A percentile compares a stretch with the other conserved stretches of the same genome.
Evolutionary conservation across 768 basidiomycete genomes (phyloP).

Genomic region (Pleurotus sapidus): DNA sequence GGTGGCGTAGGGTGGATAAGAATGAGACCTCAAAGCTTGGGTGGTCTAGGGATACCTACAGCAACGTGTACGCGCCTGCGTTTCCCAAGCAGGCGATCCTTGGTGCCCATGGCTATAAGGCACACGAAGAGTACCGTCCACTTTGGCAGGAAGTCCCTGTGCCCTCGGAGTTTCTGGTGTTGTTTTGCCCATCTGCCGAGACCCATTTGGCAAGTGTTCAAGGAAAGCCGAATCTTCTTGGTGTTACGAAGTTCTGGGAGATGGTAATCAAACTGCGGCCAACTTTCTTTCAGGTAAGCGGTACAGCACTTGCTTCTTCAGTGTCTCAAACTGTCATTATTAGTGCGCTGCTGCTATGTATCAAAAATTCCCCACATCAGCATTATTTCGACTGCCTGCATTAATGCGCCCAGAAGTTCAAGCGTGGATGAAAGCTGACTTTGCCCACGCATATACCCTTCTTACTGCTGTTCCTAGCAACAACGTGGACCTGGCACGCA

Average conservation of each 20-base stretch:
- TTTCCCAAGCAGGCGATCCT: slow-evolving; percentile 16
- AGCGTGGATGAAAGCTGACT: too few species aligned
- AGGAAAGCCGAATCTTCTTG: slow-evolving; percentile 13
- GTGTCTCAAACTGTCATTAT: too few species aligned
- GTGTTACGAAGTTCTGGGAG: slow-evolving; percentile 17
- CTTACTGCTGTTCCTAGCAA: too few species aligned
- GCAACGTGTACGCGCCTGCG: slow-evolving; percentile 18
- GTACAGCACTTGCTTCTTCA: too few species aligned
- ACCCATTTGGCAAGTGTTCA: background rate
- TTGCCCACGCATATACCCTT: too few species aligned
- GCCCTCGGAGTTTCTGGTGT: slow-evolving; percentile 4
- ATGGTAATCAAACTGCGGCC: slow-evolving; percentile 18
- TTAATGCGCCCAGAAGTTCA: too few species aligned
- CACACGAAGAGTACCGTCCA: background rate
- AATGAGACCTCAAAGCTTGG: slow-evolving; percentile 20
- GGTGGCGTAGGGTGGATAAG: slow-evolving; percentile 18
- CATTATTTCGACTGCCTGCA: too few species aligned
- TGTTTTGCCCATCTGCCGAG: slow-evolving; percentile 9
- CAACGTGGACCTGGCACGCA: too few species aligned
- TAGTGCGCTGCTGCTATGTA: too few species aligned
- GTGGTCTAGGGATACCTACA: slow-evolving; percentile 20
- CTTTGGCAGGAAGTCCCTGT: background rate
- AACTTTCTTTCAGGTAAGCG: slow-evolving; percentile 16
- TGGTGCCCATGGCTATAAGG: background rate
- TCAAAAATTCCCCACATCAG: too few species aligned